Evolutionary conservation across 176 grass and related monocot species (phyloP).

Genomic region (sorghum (Sorghum bicolor)): DNA sequence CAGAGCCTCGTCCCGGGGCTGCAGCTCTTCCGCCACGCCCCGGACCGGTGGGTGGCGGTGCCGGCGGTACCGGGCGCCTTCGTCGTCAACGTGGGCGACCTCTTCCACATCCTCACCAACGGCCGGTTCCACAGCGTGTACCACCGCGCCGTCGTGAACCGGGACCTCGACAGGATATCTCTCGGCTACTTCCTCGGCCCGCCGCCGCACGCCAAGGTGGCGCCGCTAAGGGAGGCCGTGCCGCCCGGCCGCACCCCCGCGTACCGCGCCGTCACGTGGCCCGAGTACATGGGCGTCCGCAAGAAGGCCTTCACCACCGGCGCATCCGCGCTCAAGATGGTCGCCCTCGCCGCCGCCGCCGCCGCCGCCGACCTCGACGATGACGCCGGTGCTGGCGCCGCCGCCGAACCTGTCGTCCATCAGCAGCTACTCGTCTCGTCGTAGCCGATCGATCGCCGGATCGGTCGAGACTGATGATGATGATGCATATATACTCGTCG

Average conservation of each 20-base stretch:
- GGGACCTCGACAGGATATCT: constrained; percentile 56
- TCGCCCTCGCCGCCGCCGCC: constrained; percentile 27
- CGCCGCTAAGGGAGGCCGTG: constrained; percentile 52
- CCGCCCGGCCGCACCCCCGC: constrained; percentile 25
- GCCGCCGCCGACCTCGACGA: background rate
- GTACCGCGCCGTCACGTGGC: constrained; percentile 87
- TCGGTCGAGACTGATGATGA: background rate
- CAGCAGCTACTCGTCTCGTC: background rate
- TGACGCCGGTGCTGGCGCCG: background rate
- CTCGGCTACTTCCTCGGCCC: constrained; percentile 83
- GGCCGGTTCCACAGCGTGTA: constrained; percentile 78
- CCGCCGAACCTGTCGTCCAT: background rate
- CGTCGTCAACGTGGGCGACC: constrained; percentile 85
- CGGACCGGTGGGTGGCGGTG: constrained; percentile 70
- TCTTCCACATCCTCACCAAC: constrained; percentile 91
- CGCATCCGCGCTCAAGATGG: constrained; percentile 53
- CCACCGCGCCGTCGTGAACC: constrained; percentile 90
- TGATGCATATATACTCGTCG: background rate
- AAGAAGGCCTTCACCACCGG: constrained; percentile 74
- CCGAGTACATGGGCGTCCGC: constrained; percentile 76
- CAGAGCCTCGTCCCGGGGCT: constrained; percentile 86
- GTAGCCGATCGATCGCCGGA: background rate
- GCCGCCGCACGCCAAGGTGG: constrained; percentile 41
- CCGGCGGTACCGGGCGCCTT: constrained; percentile 56
- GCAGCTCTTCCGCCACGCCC: constrained; percentile 60